phyloP scores from a whole-genome alignment of 2,329 filamentous ascomycete genomes.

The Teratosphaeria nubilosa region DNA sequence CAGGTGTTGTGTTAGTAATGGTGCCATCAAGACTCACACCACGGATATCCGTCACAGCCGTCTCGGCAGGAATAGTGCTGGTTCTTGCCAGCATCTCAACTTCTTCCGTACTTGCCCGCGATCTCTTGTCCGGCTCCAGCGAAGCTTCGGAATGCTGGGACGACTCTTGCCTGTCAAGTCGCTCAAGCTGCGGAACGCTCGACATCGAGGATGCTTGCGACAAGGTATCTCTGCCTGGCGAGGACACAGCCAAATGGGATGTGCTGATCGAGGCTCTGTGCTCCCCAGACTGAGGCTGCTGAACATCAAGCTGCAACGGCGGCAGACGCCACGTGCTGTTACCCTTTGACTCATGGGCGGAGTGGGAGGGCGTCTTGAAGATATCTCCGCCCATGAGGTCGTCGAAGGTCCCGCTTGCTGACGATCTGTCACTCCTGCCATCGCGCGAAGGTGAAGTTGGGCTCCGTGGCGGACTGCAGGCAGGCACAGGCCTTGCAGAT shows the following conservation, averaged over 20 bases:
- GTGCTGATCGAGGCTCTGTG: conserved; percentile 27
- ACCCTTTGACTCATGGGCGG: conserved; percentile 15
- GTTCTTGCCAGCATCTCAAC: conserved; percentile 15
- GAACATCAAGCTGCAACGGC: conserved; percentile 22
- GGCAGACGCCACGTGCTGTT: conserved; percentile 23
- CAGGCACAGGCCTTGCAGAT: conserved; percentile 6
- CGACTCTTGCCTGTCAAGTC: conserved; percentile 11
- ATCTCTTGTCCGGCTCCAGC: conserved; percentile 11
- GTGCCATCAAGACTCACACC: conserved; percentile 12
- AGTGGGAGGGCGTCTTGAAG: conserved; percentile 38
- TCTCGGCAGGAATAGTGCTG: conserved; percentile 5
- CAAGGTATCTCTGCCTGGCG: conserved; percentile 12
- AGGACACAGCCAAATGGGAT: conserved; percentile 16
- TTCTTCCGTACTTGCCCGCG: conserved; percentile 14
- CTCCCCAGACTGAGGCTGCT: conserved; percentile 12
- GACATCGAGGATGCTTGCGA: conserved; percentile 22
- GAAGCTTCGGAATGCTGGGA: conserved; percentile 14
- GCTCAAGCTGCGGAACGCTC: conserved; percentile 15
- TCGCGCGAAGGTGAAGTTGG: conserved; percentile 10
- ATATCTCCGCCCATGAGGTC: conserved; percentile 30
- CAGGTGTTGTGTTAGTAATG: conserved; percentile 10
- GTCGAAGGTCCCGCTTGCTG: conserved; percentile 20
- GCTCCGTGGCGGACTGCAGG: conserved; percentile 16
- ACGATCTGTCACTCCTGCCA: conserved; percentile 9
- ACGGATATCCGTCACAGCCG: not conserved